Evolutionary conservation across 108 stramenopile species (phyloP).

Genomic region (Schizochytrium sp.): DNA sequence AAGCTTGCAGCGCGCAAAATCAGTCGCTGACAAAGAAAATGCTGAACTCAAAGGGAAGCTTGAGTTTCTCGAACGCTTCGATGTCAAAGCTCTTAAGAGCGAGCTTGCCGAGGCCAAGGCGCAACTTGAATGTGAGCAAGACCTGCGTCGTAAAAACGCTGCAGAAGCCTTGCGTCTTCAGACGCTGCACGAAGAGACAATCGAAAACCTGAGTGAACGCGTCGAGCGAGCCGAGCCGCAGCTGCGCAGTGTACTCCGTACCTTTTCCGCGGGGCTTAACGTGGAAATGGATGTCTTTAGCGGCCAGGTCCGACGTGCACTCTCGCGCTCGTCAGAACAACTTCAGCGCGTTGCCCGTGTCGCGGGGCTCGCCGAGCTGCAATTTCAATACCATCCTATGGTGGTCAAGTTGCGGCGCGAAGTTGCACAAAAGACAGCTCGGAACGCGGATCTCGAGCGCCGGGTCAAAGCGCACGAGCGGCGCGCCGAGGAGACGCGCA

Average conservation of each 20-base stretch:
- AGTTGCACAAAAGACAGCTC: neutral
- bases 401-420: neutral
- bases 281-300: too few relatives aligned
- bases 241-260: too few relatives aligned
- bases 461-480: neutral
- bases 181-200: neutral
- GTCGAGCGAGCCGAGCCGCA: too few relatives aligned
- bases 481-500: neutral
- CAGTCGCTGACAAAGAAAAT: neutral
- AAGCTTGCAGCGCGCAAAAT: neutral
- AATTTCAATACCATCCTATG: neutral
- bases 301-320: neutral
- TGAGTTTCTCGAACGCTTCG: neutral
- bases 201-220: too few relatives aligned
- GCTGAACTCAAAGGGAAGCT: neutral
- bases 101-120: neutral
- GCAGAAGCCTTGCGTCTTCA: neutral
- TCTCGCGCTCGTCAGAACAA: neutral
- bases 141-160: neutral
- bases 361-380: neutral
- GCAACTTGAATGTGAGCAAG: neutral
- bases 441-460: neutral
- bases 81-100: neutral
- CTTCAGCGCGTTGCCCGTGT: neutral
- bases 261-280: too few relatives aligned